phyloP scores from a whole-genome alignment of 2,329 filamentous ascomycete genomes.

The Biscogniauxia marginata region DNA sequence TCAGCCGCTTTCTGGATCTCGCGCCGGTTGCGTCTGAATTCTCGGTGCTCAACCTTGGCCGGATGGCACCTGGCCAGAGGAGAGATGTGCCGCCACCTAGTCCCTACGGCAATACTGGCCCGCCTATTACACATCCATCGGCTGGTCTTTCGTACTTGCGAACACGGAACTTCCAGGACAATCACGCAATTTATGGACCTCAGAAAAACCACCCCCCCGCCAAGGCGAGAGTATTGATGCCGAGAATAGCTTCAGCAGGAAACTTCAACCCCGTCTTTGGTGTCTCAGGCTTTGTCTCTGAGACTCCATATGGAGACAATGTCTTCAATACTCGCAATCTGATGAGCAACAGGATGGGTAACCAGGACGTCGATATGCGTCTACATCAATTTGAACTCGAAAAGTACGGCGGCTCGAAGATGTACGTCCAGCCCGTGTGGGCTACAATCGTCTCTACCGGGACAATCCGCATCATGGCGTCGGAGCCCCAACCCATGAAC shows the following conservation, averaged over 20 bases:
- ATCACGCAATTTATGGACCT: slow-evolving; percentile 61
- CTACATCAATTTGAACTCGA: slow-evolving; percentile 43
- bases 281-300: slow-evolving; percentile 53
- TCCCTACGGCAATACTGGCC: slow-evolving; percentile 53
- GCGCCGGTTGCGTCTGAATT: slow-evolving; percentile 44
- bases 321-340: slow-evolving; percentile 35
- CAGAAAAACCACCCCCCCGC: slow-evolving; percentile 49
- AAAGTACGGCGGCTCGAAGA: slow-evolving; percentile 52
- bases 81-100: slow-evolving; percentile 25
- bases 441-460: slow-evolving; percentile 52
- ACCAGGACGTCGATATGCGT: slow-evolving; percentile 31
- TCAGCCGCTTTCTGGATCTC: slow-evolving; percentile 62
- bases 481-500: slow-evolving; percentile 38
- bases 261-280: slow-evolving; percentile 44
- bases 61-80: slow-evolving; percentile 20
- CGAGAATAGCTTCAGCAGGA: slow-evolving; percentile 32
- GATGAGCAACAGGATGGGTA: background rate
- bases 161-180: slow-evolving; percentile 53
- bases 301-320: slow-evolving; percentile 42
- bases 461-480: slow-evolving; percentile 45
- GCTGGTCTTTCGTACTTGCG: slow-evolving; percentile 62
- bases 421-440: slow-evolving; percentile 50
- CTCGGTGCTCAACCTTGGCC: slow-evolving; percentile 27
- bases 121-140: slow-evolving; percentile 61
- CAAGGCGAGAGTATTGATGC: slow-evolving; percentile 50